Conservation (phyloP, 2,329 filamentous ascomycete genomes). For the Chaetomium globosum region DNA sequence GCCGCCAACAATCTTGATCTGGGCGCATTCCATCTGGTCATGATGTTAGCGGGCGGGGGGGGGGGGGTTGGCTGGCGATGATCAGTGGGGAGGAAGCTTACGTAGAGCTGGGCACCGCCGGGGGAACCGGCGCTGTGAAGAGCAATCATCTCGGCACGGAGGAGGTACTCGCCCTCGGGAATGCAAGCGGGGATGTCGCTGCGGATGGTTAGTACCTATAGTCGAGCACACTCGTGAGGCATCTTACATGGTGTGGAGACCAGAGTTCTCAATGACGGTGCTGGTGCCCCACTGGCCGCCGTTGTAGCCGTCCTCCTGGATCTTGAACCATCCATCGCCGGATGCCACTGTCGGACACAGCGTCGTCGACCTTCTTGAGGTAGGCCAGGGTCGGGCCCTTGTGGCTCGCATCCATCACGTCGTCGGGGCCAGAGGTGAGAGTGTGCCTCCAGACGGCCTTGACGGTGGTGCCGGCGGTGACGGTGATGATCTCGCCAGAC, state of each 20-base stretch:
- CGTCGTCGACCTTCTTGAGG: conserved; percentile 38
- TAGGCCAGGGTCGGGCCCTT: conserved; percentile 38
- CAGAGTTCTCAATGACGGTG: conserved; percentile 36
- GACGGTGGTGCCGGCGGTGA: conserved; percentile 34
- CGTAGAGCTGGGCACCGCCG: conserved; percentile 35
- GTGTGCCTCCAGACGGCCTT: conserved; percentile 38
- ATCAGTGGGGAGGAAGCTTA: not conserved
- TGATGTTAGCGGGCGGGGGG: not conserved
- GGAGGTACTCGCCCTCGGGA: conserved; percentile 36
- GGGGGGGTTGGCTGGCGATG: no score
- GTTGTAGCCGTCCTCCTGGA: conserved; percentile 36
- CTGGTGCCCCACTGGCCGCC: conserved; percentile 36
- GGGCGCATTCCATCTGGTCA: conserved; percentile 34
- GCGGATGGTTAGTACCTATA: not conserved
- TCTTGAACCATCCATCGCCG: conserved; percentile 38
- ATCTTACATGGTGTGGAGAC: conserved; percentile 31
- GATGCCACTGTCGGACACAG: conserved; percentile 33
- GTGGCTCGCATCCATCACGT: conserved; percentile 37
- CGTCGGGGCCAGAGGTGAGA: conserved; percentile 35
- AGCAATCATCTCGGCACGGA: conserved; percentile 37
- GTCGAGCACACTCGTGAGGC: not conserved
- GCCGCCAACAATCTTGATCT: conserved; percentile 36
- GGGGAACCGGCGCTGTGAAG: conserved; percentile 35
- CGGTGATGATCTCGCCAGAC: conserved; percentile 37
- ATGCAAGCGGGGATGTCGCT: conserved; percentile 35